These are phyloP conservation scores for Talaromyces sp. DNA, from an alignment of 2,329 filamentous ascomycete genomes.

Conservation along the genomic window DNA sequence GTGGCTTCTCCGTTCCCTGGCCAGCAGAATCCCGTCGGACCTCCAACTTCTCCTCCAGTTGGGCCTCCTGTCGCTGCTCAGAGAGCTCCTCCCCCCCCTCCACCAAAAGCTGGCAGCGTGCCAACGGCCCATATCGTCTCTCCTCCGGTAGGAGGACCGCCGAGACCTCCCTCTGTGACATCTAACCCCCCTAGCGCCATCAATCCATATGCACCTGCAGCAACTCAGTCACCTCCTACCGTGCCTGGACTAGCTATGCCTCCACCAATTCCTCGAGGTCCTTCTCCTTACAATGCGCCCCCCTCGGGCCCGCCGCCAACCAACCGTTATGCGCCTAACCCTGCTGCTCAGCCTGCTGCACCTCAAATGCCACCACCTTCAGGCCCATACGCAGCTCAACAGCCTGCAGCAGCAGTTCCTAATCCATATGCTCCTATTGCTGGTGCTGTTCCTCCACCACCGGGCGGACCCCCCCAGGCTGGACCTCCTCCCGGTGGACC, in stretches of 20 bases:
- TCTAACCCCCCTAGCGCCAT: constrained; percentile 29
- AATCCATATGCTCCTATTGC: constrained; percentile 40
- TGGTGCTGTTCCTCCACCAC: neutral
- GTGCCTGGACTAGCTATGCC: constrained; percentile 39
- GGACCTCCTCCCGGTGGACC: constrained; percentile 26
- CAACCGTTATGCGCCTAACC: constrained; percentile 70
- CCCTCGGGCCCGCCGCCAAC: constrained; percentile 65
- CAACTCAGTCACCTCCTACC: constrained; percentile 39
- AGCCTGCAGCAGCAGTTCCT: constrained; percentile 28
- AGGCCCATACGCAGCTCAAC: constrained; percentile 57
- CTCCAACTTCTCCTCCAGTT: constrained; percentile 49
- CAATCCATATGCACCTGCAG: constrained; percentile 34
- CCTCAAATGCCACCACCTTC: constrained; percentile 46
- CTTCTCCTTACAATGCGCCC: constrained; percentile 82
- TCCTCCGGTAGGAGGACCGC: constrained; percentile 55
- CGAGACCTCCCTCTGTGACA: constrained; percentile 21
- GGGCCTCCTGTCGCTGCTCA: constrained; percentile 53
- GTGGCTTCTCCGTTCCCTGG: constrained; percentile 71
- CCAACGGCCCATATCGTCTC: constrained; percentile 66
- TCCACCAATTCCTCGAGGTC: constrained; percentile 64
- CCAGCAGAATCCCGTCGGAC: constrained; percentile 43
- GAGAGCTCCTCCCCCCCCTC: constrained; percentile 70
- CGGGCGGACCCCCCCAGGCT: constrained; percentile 40
- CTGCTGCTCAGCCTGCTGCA: constrained; percentile 51
- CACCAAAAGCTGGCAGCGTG: constrained; percentile 69